These are phyloP conservation scores for Nicotiana obtusifolia DNA, from an alignment of 257 asterid species.

Conservation along the genomic window DNA sequence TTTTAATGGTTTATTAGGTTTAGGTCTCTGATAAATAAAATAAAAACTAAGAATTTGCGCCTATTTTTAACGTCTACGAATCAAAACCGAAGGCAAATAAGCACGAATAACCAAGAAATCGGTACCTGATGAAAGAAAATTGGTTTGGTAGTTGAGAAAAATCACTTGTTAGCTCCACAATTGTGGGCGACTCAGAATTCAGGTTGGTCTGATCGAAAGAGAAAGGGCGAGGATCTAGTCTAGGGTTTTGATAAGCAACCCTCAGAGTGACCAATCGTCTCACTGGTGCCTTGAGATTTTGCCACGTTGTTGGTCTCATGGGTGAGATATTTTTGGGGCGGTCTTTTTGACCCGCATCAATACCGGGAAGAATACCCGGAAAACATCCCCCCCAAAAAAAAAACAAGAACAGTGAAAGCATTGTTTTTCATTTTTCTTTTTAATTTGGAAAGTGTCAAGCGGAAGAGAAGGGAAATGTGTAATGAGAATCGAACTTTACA, in stretches of 20 bases:
- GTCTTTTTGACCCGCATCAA: neutral
- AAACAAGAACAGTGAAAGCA: too few relatives aligned
- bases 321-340: neutral
- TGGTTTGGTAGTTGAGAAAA: neutral
- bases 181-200: neutral
- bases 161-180: neutral
- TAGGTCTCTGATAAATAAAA: neutral
- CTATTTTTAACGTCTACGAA: neutral
- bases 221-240: slow-evolving; percentile 13
- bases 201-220: neutral
- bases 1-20: neutral
- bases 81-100: neutral
- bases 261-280: neutral
- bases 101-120: neutral
- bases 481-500: too few relatives aligned
- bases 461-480: too few relatives aligned
- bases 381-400: too few relatives aligned
- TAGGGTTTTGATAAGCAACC: slow-evolving; percentile 9
- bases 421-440: too few relatives aligned
- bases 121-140: slow-evolving; percentile 23
- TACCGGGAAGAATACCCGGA: too few relatives aligned
- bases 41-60: neutral
- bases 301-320: slow-evolving; percentile 4
- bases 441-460: too few relatives aligned
- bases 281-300: neutral